These are phyloP conservation scores for Phlyctochytrium planicorne DNA, from an alignment of 192 early-diverging fungal species.

Conservation along the genomic window DNA sequence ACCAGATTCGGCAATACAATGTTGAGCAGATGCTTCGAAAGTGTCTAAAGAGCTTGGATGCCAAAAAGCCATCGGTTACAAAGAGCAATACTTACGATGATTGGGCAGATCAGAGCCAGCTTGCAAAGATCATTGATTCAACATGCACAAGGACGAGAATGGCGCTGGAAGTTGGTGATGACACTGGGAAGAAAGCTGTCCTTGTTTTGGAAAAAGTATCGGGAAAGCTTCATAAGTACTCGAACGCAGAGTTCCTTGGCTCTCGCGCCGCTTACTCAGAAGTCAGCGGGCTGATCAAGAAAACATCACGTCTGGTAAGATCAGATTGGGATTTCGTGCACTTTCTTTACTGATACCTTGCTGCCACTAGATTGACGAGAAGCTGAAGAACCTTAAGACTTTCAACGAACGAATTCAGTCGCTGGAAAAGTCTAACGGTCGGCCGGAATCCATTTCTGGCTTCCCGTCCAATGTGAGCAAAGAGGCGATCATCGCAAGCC, in stretches of 20 bases:
- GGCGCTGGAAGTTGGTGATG: constrained; percentile 21
- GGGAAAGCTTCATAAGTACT: constrained; percentile 20
- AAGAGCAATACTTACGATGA: constrained; percentile 22
- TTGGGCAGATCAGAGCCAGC: constrained; percentile 32
- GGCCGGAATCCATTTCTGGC: not conserved
- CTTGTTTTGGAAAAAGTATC: constrained; percentile 22
- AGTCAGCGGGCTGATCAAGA: constrained; percentile 24
- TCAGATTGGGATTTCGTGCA: not conserved
- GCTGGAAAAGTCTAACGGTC: not conserved
- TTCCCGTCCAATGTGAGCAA: constrained; percentile 4
- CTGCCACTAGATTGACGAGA: constrained; percentile 10
- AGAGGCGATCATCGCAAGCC: not conserved
- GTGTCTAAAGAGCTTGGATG: constrained; percentile 48
- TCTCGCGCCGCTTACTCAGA: constrained; percentile 19
- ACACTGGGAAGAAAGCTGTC: constrained; percentile 36
- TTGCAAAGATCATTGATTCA: constrained; percentile 30
- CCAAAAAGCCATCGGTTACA: constrained; percentile 30
- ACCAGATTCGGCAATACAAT: constrained; percentile 41
- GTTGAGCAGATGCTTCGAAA: constrained; percentile 66
- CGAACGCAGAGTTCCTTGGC: constrained; percentile 17
- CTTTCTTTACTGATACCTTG: no score
- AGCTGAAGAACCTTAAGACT: not conserved
- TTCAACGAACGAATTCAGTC: not conserved
- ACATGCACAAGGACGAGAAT: constrained; percentile 28
- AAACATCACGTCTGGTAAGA: constrained; percentile 28